Evolutionary conservation across 2,329 filamentous ascomycete species (phyloP).

Genomic region (Lachnellula arida): DNA sequence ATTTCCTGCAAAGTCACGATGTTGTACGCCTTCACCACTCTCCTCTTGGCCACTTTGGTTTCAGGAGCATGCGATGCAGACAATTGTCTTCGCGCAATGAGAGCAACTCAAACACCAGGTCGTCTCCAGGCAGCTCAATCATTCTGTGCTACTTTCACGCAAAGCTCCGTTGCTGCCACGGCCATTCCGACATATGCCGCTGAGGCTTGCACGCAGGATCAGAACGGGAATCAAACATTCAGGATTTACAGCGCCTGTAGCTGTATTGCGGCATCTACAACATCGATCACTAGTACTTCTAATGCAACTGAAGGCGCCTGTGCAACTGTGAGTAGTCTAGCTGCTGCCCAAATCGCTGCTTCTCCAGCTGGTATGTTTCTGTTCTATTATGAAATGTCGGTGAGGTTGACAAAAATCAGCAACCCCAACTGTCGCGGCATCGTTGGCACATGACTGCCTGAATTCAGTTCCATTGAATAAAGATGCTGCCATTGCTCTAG

Average conservation of each 20-base stretch:
- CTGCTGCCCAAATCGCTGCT: conserved; percentile 17
- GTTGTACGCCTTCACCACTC: conserved; percentile 8
- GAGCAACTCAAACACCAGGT: conserved; percentile 32
- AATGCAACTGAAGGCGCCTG: conserved; percentile 18
- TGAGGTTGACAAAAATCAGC: conserved; percentile 10
- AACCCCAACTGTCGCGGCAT: conserved; percentile 25
- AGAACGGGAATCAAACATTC: conserved; percentile 12
- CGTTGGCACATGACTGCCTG: conserved; percentile 28
- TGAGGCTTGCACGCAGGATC: conserved; percentile 13
- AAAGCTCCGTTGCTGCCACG: background rate
- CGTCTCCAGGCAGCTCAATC: conserved; percentile 31
- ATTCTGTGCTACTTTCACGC: conserved; percentile 32
- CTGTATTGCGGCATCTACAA: conserved; percentile 15
- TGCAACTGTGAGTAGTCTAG: conserved; percentile 25
- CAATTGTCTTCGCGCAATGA: conserved; percentile 37
- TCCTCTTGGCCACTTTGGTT: conserved; percentile 13
- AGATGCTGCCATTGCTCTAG: conserved; percentile 21
- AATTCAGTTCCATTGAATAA: conserved; percentile 28
- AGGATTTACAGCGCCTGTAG: conserved; percentile 21
- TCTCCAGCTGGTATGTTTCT: conserved; percentile 20
- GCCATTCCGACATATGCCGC: conserved; percentile 17
- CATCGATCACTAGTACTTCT: conserved; percentile 1
- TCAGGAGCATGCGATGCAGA: conserved; percentile 31
- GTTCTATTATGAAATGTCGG: background rate
- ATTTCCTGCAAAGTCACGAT: conserved; percentile 3